These are phyloP conservation scores for Ceraceosorus guamensis DNA, from an alignment of 1,284 basidiomycete species.

Conservation along the genomic window DNA sequence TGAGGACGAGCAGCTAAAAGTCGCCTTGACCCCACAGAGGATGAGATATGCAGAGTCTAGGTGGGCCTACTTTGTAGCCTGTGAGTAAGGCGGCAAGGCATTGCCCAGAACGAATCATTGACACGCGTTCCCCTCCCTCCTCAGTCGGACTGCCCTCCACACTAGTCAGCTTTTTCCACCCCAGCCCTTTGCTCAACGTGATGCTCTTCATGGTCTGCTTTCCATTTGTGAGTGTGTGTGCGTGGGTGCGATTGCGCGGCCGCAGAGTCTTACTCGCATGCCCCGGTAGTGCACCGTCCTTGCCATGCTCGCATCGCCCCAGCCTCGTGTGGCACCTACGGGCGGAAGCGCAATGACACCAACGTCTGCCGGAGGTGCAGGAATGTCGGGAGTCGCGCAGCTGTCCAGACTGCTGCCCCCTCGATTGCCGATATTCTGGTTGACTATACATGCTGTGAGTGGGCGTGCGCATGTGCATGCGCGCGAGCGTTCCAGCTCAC, in stretches of 20 bases:
- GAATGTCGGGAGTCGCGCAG: slow-evolving; percentile 8
- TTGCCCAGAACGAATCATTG: not conserved
- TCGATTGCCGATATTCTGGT: slow-evolving; percentile 43
- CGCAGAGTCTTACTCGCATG: slow-evolving; percentile 1
- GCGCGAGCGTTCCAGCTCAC: too few species aligned
- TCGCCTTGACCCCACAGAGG: slow-evolving; percentile 12
- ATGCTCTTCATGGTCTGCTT: slow-evolving; percentile 47
- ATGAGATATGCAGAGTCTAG: slow-evolving; percentile 44
- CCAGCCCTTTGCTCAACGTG: slow-evolving; percentile 42
- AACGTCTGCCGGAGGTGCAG: not conserved
- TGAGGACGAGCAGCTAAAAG: not conserved
- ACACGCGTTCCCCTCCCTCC: not conserved
- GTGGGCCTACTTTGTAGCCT: slow-evolving; percentile 46
- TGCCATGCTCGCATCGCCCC: slow-evolving; percentile 39
- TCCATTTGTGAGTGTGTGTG: slow-evolving; percentile 19
- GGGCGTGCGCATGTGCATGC: too few species aligned
- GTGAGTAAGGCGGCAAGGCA: not conserved
- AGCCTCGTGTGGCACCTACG: slow-evolving; percentile 19
- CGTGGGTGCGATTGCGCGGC: not conserved
- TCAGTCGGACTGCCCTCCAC: slow-evolving; percentile 41
- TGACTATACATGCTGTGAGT: slow-evolving; percentile 20
- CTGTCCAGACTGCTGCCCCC: slow-evolving; percentile 32
- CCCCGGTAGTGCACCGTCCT: slow-evolving; percentile 30
- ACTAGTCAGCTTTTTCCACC: slow-evolving; percentile 44
- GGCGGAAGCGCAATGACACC: slow-evolving; percentile 3